phyloP scores from a whole-genome alignment of 2,329 filamentous ascomycete genomes.

The Huntiella savannae region DNA sequence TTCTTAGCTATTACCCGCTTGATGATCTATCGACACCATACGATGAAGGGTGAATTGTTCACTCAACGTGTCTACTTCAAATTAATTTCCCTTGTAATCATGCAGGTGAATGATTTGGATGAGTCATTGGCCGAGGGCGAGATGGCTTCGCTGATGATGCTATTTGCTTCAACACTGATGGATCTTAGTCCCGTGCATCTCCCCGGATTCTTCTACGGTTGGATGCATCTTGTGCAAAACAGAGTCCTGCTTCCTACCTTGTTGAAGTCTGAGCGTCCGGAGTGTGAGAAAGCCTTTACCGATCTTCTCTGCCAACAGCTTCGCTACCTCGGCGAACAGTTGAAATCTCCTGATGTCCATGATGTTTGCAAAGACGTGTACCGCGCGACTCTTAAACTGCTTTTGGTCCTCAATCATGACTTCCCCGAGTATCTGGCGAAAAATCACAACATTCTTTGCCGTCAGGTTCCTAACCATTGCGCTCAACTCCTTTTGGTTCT shows the following conservation, averaged over 20 bases:
- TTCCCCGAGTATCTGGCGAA: slow-evolving; percentile 84
- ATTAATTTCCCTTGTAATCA: slow-evolving; percentile 54
- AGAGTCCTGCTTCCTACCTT: slow-evolving; percentile 67
- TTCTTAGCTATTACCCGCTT: slow-evolving; percentile 61
- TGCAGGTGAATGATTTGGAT: slow-evolving; percentile 48
- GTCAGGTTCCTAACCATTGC: slow-evolving; percentile 64
- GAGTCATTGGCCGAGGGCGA: not conserved
- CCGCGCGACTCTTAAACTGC: slow-evolving; percentile 60
- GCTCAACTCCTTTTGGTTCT: slow-evolving; percentile 79
- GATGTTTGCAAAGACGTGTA: slow-evolving; percentile 66
- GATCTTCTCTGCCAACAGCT: slow-evolving; percentile 65
- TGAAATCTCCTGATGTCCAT: slow-evolving; percentile 53
- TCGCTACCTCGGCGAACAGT: slow-evolving; percentile 55
- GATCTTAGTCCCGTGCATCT: slow-evolving; percentile 59
- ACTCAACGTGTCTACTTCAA: slow-evolving; percentile 84
- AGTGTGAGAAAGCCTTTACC: slow-evolving; percentile 44
- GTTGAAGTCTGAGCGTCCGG: slow-evolving; percentile 29
- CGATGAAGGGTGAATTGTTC: slow-evolving; percentile 61
- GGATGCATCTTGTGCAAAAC: slow-evolving; percentile 69
- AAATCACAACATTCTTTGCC: slow-evolving; percentile 66
- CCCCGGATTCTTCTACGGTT: slow-evolving; percentile 68
- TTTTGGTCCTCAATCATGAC: slow-evolving; percentile 79
- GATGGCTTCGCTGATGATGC: slow-evolving; percentile 3
- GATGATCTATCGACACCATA: slow-evolving; percentile 69
- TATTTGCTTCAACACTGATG: slow-evolving; percentile 38